Conservation (phyloP, 768 basidiomycete species). For the Hygrophorus russula region DNA sequence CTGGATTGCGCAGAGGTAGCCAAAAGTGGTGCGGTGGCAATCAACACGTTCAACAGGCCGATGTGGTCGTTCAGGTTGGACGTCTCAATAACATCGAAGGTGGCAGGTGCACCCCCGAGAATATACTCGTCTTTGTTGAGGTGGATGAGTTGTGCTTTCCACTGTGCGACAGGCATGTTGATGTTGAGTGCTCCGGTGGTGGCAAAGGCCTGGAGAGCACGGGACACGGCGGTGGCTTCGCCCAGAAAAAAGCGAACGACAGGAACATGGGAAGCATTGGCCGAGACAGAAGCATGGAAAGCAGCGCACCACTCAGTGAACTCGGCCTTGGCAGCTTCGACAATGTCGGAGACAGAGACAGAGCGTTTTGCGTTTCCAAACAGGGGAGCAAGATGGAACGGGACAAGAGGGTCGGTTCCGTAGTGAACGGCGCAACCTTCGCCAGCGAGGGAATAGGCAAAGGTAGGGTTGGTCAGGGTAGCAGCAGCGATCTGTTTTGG, state of each 20-base stretch:
- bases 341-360: constrained; percentile 8
- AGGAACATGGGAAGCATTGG: background rate
- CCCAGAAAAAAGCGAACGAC: constrained; percentile 29
- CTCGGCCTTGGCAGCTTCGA: constrained; percentile 19
- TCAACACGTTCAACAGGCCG: constrained; percentile 35
- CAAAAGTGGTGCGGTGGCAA: constrained; percentile 26
- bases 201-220: constrained; percentile 19
- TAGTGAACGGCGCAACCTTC: constrained; percentile 30
- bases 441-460: constrained; percentile 28
- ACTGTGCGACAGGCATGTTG: constrained; percentile 21
- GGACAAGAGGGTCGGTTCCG: constrained; percentile 27
- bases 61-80: constrained; percentile 38
- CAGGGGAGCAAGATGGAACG: constrained; percentile 29
- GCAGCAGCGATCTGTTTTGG: constrained; percentile 10
- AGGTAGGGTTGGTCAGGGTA: constrained; percentile 33
- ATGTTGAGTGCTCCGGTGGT: constrained; percentile 12
- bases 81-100: constrained; percentile 37
- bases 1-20: constrained; percentile 15
- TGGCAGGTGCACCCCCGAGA: constrained; percentile 17
- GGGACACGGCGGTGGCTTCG: constrained; percentile 28
- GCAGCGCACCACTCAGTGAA: constrained; percentile 23
- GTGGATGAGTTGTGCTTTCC: constrained; percentile 21
- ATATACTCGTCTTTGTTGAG: constrained; percentile 23
- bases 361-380: constrained; percentile 9
- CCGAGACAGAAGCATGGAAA: constrained; percentile 19